Evolutionary conservation across 116 monocot genomes (phyloP).

Genomic region (Cymodocea nodosa): DNA sequence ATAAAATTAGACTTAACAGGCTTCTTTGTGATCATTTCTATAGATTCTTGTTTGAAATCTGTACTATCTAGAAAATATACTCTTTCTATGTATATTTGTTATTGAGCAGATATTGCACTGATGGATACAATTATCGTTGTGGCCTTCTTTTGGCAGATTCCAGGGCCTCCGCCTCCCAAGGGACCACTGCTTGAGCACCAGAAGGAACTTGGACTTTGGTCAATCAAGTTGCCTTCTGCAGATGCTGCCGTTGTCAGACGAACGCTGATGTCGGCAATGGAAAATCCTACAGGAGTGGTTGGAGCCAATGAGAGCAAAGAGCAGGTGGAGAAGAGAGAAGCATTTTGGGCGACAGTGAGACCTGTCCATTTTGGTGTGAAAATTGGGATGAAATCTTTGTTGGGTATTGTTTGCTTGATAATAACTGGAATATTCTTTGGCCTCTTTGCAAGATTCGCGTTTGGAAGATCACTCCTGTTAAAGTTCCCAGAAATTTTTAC

Average conservation of each 20-base stretch:
- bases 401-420: conserved; percentile 26
- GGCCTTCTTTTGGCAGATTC: conserved; percentile 58
- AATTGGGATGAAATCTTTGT: conserved; percentile 45
- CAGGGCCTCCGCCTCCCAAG: conserved; percentile 59
- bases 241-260: conserved; percentile 75
- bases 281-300: conserved; percentile 62
- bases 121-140: no score
- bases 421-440: conserved; percentile 63
- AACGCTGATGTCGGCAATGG: conserved; percentile 46
- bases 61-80: no score
- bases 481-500: conserved; percentile 75
- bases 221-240: conserved; percentile 83
- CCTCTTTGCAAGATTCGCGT: conserved; percentile 34
- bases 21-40: no score
- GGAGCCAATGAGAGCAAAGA: conserved; percentile 50
- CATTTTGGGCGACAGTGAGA: conserved; percentile 64
- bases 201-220: conserved; percentile 64
- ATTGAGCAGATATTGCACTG: no score
- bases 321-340: conserved; percentile 25
- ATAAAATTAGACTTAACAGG: no score
- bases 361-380: conserved; percentile 89
- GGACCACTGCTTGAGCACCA: conserved; percentile 49
- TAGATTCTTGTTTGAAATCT: no score
- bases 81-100: no score
- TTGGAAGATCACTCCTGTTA: conserved; percentile 63